Evolutionary conservation across 2,329 filamentous ascomycete species (phyloP), one percentile per base, ranked within the genome.

Genomic region (Pseudogymnoascus sp.): DNA sequence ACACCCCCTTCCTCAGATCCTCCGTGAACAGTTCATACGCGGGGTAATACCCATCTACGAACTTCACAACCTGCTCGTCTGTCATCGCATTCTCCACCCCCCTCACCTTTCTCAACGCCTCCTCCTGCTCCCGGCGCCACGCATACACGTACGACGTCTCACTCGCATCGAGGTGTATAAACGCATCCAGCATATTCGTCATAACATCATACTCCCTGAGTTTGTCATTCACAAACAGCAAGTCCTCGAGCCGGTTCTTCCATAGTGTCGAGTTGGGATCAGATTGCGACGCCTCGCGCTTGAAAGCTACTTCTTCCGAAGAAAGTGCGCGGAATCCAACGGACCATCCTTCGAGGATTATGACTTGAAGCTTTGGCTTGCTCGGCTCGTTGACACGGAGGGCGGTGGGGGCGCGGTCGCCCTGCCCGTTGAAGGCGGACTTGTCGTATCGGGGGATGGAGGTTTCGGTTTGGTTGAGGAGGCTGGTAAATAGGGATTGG

Each of bases 291-390:
- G 7, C 74, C 73, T 23, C 79, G 71, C 60, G 71, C 72, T 69
- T 68, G 77, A 80, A 83, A 63, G 75, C 72, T 1, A 89, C 68
- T 0, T 75, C 75, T 19, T 19, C 19, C 19, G 19, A 19, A 0
- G 72, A 67, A 1, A 88, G 74, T 0, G 85, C 75, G 7, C 81
- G 80, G 71, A 90, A 90, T 0, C 87, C 87, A 2, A 90, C 81
- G 72, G 85, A 89, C 87, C 87, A 90, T 1, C 87, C 87, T 72
- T 90, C 87, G 65, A 90, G 87, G 23, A 90, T 80, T 0, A 90
- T 78, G 1, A 89, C 79, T 3, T 76, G 67, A 23, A 74, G 72
- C 6, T 61, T 64, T 1, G 61, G 43, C 33, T 65, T 43, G 11
- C 31, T 62, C 3, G 74, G 72, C 1, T 58, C 64, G 37, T 78